These are phyloP conservation scores for Cavenderia fasciculata DNA, from an alignment of 78 protist species.

Conservation along the genomic window DNA sequence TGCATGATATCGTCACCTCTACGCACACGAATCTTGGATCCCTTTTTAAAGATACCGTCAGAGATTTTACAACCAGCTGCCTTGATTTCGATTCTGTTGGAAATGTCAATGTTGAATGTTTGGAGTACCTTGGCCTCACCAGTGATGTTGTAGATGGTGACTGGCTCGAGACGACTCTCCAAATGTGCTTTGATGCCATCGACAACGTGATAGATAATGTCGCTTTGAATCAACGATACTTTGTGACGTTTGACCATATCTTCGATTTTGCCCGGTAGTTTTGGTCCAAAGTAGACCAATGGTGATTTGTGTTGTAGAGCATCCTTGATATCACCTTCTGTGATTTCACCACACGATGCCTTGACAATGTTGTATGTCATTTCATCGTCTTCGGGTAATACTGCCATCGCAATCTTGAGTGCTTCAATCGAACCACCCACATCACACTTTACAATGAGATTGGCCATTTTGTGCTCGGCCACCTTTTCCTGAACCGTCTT, in stretches of 20 bases:
- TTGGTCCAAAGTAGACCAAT: slow-evolving; percentile 60
- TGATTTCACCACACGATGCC: slow-evolving; percentile 51
- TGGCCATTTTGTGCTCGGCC: background rate
- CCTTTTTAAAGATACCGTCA: slow-evolving; percentile 40
- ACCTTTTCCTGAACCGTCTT: background rate
- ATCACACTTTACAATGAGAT: slow-evolving; percentile 58
- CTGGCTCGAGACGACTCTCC: slow-evolving; percentile 39
- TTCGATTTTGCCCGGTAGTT: background rate
- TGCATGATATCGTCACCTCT: slow-evolving; percentile 46
- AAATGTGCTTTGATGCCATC: slow-evolving; percentile 11
- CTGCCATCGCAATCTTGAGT: background rate
- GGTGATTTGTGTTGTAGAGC: slow-evolving; percentile 29
- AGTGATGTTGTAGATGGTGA: slow-evolving; percentile 11
- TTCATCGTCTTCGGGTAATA: slow-evolving; percentile 48
- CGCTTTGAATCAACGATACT: slow-evolving; percentile 9
- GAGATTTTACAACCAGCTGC: slow-evolving; percentile 64
- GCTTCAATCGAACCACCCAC: slow-evolving; percentile 71
- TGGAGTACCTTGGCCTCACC: slow-evolving; percentile 64
- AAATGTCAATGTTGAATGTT: slow-evolving; percentile 20
- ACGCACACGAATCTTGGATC: slow-evolving; percentile 22
- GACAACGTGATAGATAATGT: slow-evolving; percentile 62
- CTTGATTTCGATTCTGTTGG: background rate
- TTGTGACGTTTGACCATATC: background rate
- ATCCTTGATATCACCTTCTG: slow-evolving; percentile 42
- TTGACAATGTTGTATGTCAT: slow-evolving; percentile 5